These are phyloP conservation scores for Populus pruinosa DNA, from an alignment of 345 rosid species.

Conservation along the genomic window DNA sequence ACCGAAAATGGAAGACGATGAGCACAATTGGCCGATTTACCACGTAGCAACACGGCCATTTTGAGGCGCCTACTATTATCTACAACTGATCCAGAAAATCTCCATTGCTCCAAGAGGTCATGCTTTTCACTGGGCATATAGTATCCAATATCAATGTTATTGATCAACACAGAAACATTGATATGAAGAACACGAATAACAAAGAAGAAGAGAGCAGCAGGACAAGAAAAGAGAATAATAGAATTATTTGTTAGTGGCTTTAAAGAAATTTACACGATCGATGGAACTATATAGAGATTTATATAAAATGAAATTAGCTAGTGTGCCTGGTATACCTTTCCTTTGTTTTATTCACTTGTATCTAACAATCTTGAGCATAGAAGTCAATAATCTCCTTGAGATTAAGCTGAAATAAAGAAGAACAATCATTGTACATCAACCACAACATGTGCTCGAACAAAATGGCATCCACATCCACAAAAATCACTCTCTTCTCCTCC, in stretches of 20 bases:
- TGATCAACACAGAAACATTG: not conserved
- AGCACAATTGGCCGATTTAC: not conserved
- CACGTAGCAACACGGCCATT: not conserved
- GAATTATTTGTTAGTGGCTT: not conserved
- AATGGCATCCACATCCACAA: slow-evolving; percentile 67
- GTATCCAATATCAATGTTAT: not conserved
- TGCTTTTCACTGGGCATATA: not conserved
- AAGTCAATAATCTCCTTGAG: slow-evolving; percentile 74
- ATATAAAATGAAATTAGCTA: not conserved
- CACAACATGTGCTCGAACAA: slow-evolving; percentile 92
- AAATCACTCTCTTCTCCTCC: slow-evolving; percentile 35
- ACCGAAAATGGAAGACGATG: too few species aligned
- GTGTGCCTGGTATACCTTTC: not conserved
- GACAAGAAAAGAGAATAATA: not conserved
- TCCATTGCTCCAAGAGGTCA: not conserved
- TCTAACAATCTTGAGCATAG: slow-evolving; percentile 58
- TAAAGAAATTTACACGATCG: not conserved
- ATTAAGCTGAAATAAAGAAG: slow-evolving; percentile 68
- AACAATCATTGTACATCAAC: slow-evolving; percentile 66
- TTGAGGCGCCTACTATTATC: not conserved
- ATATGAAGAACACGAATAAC: not conserved
- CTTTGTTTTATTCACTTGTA: not conserved
- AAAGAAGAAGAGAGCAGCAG: not conserved
- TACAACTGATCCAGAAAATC: not conserved
- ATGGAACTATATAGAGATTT: too few species aligned